Percentiles rank a stretch among this genome's conserved stretches.
Conservation (phyloP, 257 asterid species). For the Jasminum sambac region DNA sequence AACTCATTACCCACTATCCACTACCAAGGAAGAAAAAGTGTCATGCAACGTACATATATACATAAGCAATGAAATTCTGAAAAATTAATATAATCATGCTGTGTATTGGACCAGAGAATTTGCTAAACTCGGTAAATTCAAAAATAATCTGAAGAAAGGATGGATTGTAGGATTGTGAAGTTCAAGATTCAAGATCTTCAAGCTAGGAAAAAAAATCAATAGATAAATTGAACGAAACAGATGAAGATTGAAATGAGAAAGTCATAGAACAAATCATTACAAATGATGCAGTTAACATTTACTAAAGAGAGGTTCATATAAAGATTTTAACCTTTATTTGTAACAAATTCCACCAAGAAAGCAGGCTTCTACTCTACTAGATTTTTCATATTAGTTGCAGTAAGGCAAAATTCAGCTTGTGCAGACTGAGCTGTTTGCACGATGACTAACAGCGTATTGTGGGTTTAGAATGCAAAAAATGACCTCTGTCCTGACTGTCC, state of each 20-base stretch:
- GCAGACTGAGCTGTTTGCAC: background rate
- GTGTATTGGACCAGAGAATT: background rate
- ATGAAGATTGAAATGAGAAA: background rate
- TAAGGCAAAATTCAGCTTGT: background rate
- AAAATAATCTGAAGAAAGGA: background rate
- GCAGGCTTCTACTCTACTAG: background rate
- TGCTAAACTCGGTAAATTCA: background rate
- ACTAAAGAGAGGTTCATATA: background rate
- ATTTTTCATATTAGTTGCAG: background rate
- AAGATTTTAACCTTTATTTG: background rate
- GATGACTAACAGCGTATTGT: background rate
- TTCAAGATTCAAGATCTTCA: background rate
- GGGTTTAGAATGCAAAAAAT: background rate
- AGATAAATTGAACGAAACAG: background rate
- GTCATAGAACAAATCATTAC: background rate
- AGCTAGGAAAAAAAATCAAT: background rate
- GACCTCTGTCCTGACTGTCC: background rate
- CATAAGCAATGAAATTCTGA: conserved; percentile 3
- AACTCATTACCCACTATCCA: conserved; percentile 1
- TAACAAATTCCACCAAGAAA: background rate
- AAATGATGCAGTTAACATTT: background rate
- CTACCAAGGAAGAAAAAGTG: conserved; percentile 2
- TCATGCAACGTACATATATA: background rate
- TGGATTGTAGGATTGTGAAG: background rate
- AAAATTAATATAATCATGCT: background rate